Percentiles rank a stretch among this genome's conserved stretches.
phyloP scores from a whole-genome alignment of 2,329 filamentous ascomycete genomes.

The Clonostachys sp. region DNA sequence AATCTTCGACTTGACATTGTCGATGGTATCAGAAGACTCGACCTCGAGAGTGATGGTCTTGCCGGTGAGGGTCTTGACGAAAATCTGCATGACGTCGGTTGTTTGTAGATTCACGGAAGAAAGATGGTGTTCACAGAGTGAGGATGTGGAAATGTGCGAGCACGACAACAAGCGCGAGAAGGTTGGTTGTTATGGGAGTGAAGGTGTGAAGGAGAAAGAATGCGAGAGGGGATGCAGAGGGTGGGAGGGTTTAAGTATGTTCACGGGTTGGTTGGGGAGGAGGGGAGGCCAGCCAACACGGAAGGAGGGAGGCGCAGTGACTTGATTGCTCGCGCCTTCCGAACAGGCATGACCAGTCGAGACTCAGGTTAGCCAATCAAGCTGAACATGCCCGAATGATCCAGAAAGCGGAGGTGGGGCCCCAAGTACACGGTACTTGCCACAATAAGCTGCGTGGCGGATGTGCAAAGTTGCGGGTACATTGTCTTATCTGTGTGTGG shows the following conservation, averaged over 20 bases:
- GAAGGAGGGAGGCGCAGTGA: background rate
- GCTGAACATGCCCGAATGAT: conserved; percentile 5
- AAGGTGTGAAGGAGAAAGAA: conserved; percentile 1
- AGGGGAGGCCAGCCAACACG: background rate
- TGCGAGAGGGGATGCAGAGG: conserved; percentile 2
- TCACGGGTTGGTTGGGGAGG: background rate
- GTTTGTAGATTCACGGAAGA: background rate
- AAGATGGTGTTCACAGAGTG: background rate
- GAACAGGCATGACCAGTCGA: background rate
- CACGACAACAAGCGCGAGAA: background rate
- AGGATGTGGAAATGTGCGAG: background rate
- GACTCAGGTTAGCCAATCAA: conserved; percentile 1
- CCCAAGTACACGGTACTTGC: background rate
- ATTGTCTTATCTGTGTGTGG: background rate
- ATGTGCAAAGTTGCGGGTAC: background rate
- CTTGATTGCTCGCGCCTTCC: background rate
- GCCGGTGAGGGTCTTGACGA: conserved; percentile 84
- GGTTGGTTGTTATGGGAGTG: background rate
- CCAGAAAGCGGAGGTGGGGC: conserved; percentile 5
- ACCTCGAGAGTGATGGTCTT: conserved; percentile 95
- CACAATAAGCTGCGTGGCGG: background rate
- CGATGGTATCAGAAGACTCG: conserved; percentile 84
- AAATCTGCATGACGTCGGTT: conserved; percentile 82
- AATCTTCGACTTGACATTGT: conserved; percentile 94
- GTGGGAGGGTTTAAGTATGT: conserved; percentile 2